phyloP scores from a whole-genome alignment of 1,284 basidiomycete species.

The Ganoderma leucocontextum region DNA sequence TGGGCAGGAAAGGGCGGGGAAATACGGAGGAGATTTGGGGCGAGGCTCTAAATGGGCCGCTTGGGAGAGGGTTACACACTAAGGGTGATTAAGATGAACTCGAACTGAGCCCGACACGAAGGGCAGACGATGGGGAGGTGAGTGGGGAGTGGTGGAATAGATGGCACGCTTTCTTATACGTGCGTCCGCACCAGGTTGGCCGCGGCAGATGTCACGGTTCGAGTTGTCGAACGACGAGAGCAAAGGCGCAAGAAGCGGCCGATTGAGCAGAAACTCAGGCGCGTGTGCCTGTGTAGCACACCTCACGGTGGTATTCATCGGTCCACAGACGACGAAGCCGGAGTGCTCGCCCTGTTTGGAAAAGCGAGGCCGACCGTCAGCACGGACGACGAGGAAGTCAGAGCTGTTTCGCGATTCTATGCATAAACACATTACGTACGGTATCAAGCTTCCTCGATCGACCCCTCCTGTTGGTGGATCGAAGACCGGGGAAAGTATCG shows the following conservation, averaged over 20 bases:
- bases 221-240: constrained; percentile 14
- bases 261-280: constrained; percentile 11
- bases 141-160: constrained; percentile 13
- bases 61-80: neutral
- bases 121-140: constrained; percentile 20
- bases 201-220: constrained; percentile 11
- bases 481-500: constrained; percentile 24
- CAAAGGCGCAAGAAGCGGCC: constrained; percentile 18
- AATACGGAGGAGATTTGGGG: neutral
- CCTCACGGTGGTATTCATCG: constrained; percentile 26
- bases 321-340: constrained; percentile 12
- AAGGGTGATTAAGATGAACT: neutral
- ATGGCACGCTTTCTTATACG: constrained; percentile 26
- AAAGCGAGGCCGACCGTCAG: constrained; percentile 12
- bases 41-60: neutral
- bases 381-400: neutral
- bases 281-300: constrained; percentile 30
- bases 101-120: neutral
- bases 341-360: constrained; percentile 5
- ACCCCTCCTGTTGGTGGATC: constrained; percentile 15
- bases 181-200: neutral
- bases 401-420: constrained; percentile 28
- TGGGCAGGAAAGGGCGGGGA: neutral
- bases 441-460: constrained; percentile 24
- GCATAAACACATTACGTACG: constrained; percentile 16